Conservation (phyloP, 306 rosid genomes). For the Ceratonia siliqua region DNA sequence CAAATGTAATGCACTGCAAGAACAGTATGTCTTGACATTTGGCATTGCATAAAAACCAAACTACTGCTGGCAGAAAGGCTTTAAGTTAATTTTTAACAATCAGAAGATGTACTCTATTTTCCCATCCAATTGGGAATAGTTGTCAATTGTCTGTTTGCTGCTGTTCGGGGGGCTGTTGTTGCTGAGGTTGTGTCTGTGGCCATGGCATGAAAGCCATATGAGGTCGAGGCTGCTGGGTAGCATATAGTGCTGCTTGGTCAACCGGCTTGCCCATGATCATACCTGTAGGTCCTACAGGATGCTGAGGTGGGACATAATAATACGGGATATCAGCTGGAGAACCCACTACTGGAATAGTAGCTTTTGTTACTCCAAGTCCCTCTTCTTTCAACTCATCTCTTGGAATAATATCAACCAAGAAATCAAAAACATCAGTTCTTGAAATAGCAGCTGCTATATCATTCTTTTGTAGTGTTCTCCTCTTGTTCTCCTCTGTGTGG, state of each 20-base stretch:
- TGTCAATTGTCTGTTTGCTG: constrained; percentile 57
- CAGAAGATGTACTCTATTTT: constrained; percentile 25
- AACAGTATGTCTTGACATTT: constrained; percentile 25
- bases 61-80: constrained; percentile 27
- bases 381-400: constrained; percentile 86
- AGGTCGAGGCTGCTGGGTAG: constrained; percentile 65
- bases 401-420: constrained; percentile 79
- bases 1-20: constrained; percentile 26
- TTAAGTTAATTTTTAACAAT: constrained; percentile 29
- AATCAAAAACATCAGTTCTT: constrained; percentile 75
- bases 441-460: constrained; percentile 81
- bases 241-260: constrained; percentile 54
- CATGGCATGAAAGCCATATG: constrained; percentile 75
- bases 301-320: constrained; percentile 65
- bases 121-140: not conserved
- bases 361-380: constrained; percentile 73
- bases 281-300: constrained; percentile 60
- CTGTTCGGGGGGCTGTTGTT: constrained; percentile 50
- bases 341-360: constrained; percentile 60
- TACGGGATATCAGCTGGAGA: constrained; percentile 70
- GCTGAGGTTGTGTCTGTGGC: constrained; percentile 63
- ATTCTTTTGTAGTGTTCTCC: constrained; percentile 80
- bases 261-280: constrained; percentile 88
- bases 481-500: constrained; percentile 78
- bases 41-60: constrained; percentile 26